phyloP scores from a whole-genome alignment of 768 basidiomycete species.

The Filobasidium wieringae region DNA sequence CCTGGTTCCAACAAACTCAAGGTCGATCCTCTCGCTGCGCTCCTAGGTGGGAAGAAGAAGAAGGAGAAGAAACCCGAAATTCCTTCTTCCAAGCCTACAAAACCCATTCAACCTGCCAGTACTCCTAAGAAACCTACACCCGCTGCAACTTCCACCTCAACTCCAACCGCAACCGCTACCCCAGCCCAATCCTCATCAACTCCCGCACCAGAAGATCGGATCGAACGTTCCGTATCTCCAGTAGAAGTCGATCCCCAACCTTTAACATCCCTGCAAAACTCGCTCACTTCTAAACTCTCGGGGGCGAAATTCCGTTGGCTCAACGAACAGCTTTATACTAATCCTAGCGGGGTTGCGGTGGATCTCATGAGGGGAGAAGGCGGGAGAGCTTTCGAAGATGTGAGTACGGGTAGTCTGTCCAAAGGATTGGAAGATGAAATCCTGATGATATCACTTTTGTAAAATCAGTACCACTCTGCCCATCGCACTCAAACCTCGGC shows the following conservation, averaged over 20 bases:
- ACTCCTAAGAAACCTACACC: background rate
- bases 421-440: background rate
- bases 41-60: background rate
- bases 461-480: slow-evolving; percentile 70
- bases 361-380: slow-evolving; percentile 55
- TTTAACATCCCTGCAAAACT: slow-evolving; percentile 3
- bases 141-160: slow-evolving; percentile 1
- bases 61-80: background rate
- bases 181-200: slow-evolving; percentile 88
- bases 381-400: slow-evolving; percentile 58
- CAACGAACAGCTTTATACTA: slow-evolving; percentile 87
- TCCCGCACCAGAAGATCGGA: slow-evolving; percentile 31
- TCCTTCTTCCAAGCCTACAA: background rate
- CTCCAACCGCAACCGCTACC: slow-evolving; percentile 49
- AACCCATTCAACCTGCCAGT: background rate
- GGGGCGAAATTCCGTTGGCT: slow-evolving; percentile 53
- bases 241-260: too few relatives aligned
- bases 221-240: background rate
- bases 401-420: slow-evolving; percentile 35
- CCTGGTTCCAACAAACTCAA: background rate
- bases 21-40: background rate
- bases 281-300: slow-evolving; percentile 15
- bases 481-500: slow-evolving; percentile 81
- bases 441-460: background rate
- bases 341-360: slow-evolving; percentile 59